Evolutionary conservation across 164 flowering plant species (phyloP).

Genomic region (Santalum album): DNA sequence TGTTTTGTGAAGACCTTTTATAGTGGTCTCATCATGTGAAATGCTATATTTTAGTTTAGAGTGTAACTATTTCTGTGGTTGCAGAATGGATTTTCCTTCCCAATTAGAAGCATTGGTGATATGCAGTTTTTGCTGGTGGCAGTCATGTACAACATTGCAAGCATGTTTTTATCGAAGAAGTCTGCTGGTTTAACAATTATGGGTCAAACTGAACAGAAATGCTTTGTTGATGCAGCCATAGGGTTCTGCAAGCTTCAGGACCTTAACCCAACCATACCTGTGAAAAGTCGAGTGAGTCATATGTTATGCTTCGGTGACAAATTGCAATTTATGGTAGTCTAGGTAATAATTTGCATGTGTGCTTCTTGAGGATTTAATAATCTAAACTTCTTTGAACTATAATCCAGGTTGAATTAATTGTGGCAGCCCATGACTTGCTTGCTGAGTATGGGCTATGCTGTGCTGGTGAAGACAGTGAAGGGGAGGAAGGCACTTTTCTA

Average conservation of each 20-base stretch:
- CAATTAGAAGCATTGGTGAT: conserved; percentile 37
- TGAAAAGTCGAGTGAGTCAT: conserved; percentile 63
- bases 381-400: not conserved
- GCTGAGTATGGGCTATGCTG: conserved; percentile 96
- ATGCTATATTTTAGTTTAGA: not conserved
- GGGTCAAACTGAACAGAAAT: conserved; percentile 47
- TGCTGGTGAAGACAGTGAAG: conserved; percentile 61
- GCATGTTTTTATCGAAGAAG: conserved; percentile 37
- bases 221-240: conserved; percentile 67
- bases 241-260: conserved; percentile 88
- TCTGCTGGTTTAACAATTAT: conserved; percentile 30
- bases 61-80: conserved; percentile 14
- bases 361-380: not conserved
- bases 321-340: not conserved
- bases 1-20: too few relatives aligned
- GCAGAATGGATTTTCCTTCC: conserved; percentile 42
- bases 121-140: conserved; percentile 61
- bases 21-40: too few relatives aligned
- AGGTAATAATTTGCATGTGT: not conserved
- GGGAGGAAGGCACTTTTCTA: conserved; percentile 85
- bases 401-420: conserved; percentile 73
- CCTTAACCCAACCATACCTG: conserved; percentile 41
- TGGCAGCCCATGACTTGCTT: conserved; percentile 80
- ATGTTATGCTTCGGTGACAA: conserved; percentile 4
- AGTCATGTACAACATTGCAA: conserved; percentile 59